Evolutionary conservation across 73 alveolate genomes (phyloP).

Genomic region (Paramecium primaurelia): DNA sequence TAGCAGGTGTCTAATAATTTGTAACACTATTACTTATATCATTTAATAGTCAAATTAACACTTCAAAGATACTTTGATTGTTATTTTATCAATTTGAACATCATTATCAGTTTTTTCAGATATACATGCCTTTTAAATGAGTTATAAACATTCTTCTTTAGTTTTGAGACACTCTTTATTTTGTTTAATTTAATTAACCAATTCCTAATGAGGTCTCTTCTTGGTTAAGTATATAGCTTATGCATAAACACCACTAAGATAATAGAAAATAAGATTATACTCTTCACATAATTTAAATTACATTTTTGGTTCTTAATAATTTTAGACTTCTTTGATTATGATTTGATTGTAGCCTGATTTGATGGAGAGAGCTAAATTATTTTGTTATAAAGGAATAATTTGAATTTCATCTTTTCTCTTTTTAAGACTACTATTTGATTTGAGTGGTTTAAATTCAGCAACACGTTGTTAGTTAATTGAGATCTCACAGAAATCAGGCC

Average conservation of each 20-base stretch:
- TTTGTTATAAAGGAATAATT: not conserved
- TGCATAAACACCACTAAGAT: conserved; percentile 34
- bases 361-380: not conserved
- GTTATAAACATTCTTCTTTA: not conserved
- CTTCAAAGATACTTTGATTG: not conserved
- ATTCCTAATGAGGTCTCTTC: not conserved
- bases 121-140: not conserved
- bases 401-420: conserved; percentile 57
- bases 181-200: not conserved
- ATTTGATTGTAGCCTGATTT: not conserved
- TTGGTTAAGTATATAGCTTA: not conserved
- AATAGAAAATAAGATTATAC: not conserved
- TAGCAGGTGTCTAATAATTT: conserved; percentile 53
- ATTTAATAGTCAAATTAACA: conserved; percentile 31
- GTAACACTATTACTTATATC: not conserved
- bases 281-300: conserved; percentile 33
- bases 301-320: not conserved
- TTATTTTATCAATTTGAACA: conserved; percentile 12
- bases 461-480: not conserved
- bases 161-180: not conserved
- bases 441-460: conserved; percentile 36
- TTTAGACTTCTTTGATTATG: not conserved
- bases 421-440: conserved; percentile 45
- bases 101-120: conserved; percentile 5
- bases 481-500: conserved; percentile 61